Base-by-base conservation (phyloP, 768 basidiomycete genomes). In the Tulasnella sp. region DNA sequence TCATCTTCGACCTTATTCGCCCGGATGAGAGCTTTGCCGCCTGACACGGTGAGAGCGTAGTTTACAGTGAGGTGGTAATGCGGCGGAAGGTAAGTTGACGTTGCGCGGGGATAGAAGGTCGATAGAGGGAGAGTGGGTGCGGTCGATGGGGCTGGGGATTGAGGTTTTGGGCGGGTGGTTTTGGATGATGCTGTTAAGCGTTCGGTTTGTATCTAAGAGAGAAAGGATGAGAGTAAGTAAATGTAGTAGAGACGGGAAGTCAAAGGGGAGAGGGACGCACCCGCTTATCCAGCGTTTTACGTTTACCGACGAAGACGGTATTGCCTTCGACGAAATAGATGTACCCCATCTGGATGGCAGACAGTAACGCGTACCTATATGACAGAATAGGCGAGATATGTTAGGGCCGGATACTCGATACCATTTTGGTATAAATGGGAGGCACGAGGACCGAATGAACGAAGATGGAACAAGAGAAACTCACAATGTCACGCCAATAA, bases 201-300 rank as follows among this genome's bases (percentile, higher is more conserved):
- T 84, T 98, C 96, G 3, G 94, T 95, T 72, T 97, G 92, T 83
- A 98, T 97, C 93, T 97, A 84, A 71, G 46, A 75, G n/a, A 27
- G 14, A 6, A 52, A 68, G 31, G 24, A 42, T 74, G 58, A n/a
- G n/a, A n/a, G 71, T n/a, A 16, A 31, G 56, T 79, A 16, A 24
- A 46, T 31, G n/a, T n/a, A 38, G 42, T 40, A 71, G 6, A 80
- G 34, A 42, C 71, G 80, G 77, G 38, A 58, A 39, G 81, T 27
- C 48, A 71, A 56, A 16, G 48, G 19, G 42, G 75, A 38, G 74
- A 36, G 79, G 21, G 62, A 31, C 87, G 91, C 80, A 82, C 94
- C 80, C 94, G 89, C 85, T 94, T 95, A 21, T 94, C 93, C 81
- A 97, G 91, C 21, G 94, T 93, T 86, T 97, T 96, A 81, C 96